phyloP scores from a whole-genome alignment of 352 stramenopile genomes.

The Phytophthora colocasiae region DNA sequence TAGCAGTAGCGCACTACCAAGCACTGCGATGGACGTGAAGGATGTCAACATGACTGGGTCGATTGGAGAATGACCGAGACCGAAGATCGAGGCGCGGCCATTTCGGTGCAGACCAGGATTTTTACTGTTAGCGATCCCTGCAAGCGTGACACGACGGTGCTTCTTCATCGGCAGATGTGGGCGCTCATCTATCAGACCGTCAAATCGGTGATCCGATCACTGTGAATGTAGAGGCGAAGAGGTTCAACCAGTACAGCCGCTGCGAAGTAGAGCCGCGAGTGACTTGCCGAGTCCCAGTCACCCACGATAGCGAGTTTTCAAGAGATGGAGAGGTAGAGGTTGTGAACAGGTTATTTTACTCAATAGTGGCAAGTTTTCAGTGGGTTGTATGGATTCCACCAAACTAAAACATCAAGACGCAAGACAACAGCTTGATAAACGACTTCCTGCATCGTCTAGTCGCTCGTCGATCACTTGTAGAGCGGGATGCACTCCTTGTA shows the following conservation, averaged over 20 bases:
- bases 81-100: neutral
- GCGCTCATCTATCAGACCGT: constrained; percentile 1
- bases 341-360: too few relatives aligned
- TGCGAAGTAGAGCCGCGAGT: too few relatives aligned
- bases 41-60: constrained; percentile 18
- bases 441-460: neutral
- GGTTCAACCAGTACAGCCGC: too few relatives aligned
- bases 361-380: too few relatives aligned
- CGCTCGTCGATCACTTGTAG: constrained; percentile 12
- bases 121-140: constrained; percentile 16
- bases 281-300: too few relatives aligned
- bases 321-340: too few relatives aligned
- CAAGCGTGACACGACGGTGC: neutral
- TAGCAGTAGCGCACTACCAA: constrained; percentile 10
- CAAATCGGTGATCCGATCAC: too few relatives aligned
- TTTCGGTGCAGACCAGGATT: constrained; percentile 5
- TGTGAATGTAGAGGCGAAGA: neutral
- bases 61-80: constrained; percentile 12
- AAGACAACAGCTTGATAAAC: too few relatives aligned
- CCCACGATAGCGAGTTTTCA: too few relatives aligned
- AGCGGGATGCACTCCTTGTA: constrained; percentile 58
- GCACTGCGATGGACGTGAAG: constrained; percentile 6
- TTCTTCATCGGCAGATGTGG: constrained; percentile 21
- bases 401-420: too few relatives aligned
- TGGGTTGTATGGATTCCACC: too few relatives aligned